Evolutionary conservation across 225 moss, liverwort and hornwort genomes (phyloP).

Genomic region (Polytrichum commune): DNA sequence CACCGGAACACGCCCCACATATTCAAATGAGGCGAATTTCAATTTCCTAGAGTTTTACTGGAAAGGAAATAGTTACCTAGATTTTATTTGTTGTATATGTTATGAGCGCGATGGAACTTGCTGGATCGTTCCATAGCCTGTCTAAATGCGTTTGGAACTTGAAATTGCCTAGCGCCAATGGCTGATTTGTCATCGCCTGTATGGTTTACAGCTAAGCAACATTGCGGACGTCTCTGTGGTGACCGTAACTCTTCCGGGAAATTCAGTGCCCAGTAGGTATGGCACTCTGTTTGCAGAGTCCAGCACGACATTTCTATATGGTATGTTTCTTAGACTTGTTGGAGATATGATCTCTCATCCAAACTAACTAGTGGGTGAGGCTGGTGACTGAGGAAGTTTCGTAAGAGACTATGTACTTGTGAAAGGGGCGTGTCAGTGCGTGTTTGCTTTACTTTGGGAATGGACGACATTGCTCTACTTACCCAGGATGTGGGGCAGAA

Average conservation of each 20-base stretch:
- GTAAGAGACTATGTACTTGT: background rate
- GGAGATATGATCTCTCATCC: too few relatives aligned
- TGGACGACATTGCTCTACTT: background rate
- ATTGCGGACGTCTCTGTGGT: conserved; percentile 47
- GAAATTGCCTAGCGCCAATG: background rate
- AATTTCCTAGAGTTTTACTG: too few relatives aligned
- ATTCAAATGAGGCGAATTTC: too few relatives aligned
- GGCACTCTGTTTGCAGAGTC: conserved; percentile 55
- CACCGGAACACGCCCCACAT: too few relatives aligned
- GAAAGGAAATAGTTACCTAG: too few relatives aligned
- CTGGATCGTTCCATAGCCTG: too few relatives aligned
- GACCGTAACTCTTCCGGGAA: conserved; percentile 59
- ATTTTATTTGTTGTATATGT: too few relatives aligned
- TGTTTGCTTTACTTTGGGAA: background rate
- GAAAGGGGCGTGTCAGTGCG: background rate
- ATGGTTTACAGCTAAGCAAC: conserved; percentile 49
- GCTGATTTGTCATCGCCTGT: conserved; percentile 5
- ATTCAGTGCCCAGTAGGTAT: conserved; percentile 54
- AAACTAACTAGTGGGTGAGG: too few relatives aligned
- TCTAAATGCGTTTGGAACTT: conserved; percentile 1
- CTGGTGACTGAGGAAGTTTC: too few relatives aligned
- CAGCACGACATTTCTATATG: conserved; percentile 66
- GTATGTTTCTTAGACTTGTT: conserved; percentile 31
- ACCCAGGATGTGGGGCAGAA: too few relatives aligned
- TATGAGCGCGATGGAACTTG: too few relatives aligned